Conservation (phyloP, 140 eudicot species). For the Anethum foeniculum region DNA sequence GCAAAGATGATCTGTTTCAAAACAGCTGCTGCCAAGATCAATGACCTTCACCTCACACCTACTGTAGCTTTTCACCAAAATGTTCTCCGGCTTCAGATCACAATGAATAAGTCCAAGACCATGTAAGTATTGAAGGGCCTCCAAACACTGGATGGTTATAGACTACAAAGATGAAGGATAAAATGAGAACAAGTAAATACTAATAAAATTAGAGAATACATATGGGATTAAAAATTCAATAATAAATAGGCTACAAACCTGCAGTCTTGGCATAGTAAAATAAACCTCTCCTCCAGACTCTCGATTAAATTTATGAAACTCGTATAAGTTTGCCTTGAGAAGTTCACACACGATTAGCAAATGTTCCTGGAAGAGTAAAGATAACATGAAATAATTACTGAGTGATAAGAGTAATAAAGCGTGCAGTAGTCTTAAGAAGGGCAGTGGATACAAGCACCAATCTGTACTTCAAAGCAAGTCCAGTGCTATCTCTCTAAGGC, state of each 20-base stretch:
- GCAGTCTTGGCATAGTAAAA: constrained; percentile 99
- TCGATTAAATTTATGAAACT: constrained; percentile 91
- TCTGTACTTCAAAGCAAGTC: not conserved
- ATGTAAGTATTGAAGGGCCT: constrained; percentile 87
- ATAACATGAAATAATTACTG: constrained; percentile 8
- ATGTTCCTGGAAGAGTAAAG: constrained; percentile 66
- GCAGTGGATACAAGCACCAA: not conserved
- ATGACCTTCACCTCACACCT: constrained; percentile 98
- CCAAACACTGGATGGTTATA: constrained; percentile 93
- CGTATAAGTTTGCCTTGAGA: constrained; percentile 94
- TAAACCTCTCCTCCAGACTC: constrained; percentile 99
- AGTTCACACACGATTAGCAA: constrained; percentile 92
- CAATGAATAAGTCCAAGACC: constrained; percentile 96
- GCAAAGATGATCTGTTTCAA: constrained; percentile 97
- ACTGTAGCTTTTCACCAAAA: constrained; percentile 96
- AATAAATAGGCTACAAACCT: constrained; percentile 39
- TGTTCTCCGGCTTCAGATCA: constrained; percentile 97
- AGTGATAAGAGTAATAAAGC: not conserved
- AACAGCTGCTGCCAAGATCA: constrained; percentile 99
- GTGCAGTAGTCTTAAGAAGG: not conserved
- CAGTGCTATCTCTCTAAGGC: not conserved
- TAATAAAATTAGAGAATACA: not conserved
- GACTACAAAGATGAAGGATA: constrained; percentile 51
- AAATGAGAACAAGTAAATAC: constrained; percentile 5
- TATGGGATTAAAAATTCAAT: constrained; percentile 5